Evolutionary conservation across 2,329 filamentous ascomycete species (phyloP), one percentile per base, ranked within the genome.

Genomic region (Aspergillus chevalieri): DNA sequence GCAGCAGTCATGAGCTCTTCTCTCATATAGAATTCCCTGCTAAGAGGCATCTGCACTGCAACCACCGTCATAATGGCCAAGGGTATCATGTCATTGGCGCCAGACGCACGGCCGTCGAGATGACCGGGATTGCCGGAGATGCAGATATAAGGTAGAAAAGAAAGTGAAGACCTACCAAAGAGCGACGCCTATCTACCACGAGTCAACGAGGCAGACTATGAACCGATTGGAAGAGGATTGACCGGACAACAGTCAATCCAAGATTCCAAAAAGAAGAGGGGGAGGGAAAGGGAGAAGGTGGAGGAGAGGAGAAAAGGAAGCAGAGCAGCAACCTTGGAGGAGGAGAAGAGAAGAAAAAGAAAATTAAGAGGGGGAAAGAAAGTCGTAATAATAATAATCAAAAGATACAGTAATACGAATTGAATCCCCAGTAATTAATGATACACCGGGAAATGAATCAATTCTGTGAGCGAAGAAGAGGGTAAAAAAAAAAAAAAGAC

Each of bases 171-270:
- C 46, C 54, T 46, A 30, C 26, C 26, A 56, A 54, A 53, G 55
- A 51, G 47, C 54, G 53, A 47, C 49, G 50, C 49, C 34, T 50
- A 28, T 28, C 63, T 65, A 65, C 64, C 64, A 66, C 65, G 63
- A 68, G 61, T 57, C 47, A 64, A 66, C 64, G 61, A 65, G 63
- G 60, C 56, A 63, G 59, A 58, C 48, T 51, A 53, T 53, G 28
- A 36, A 28, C 10, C 14, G 46, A 48, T 46, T 22, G 43, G 47
- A 47, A 47, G 43, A 51, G 34, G 34, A 38, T 10, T 19, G 17
- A 38, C 17, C n/a, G 17, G 34, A 38, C n/a, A n/a, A 38, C n/a
- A 38, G n/a, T 30, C 26, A 30, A 30, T 30, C 26, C 26, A 30
- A 10, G 12, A 12, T 30, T 12, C 26, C 26, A 17, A 38, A 17